phyloP scores from a whole-genome alignment of 345 rosid genomes.

The Viola odorata region DNA sequence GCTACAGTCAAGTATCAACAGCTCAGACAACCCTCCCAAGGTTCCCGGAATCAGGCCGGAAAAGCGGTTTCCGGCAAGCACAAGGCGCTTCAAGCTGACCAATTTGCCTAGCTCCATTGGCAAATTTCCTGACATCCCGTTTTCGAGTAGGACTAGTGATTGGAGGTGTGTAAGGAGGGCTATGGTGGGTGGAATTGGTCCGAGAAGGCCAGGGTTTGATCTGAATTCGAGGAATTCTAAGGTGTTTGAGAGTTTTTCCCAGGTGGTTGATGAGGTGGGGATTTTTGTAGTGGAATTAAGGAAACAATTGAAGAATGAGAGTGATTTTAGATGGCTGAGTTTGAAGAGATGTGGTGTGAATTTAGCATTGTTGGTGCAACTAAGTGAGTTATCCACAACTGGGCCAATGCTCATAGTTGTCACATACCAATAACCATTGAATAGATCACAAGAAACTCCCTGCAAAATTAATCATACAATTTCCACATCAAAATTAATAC shows the following conservation, averaged over 20 bases:
- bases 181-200: conserved; percentile 22
- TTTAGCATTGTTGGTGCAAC: conserved; percentile 17
- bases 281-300: conserved; percentile 18
- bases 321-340: conserved; percentile 25
- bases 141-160: conserved; percentile 29
- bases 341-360: conserved; percentile 25
- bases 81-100: conserved; percentile 22
- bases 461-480: conserved; percentile 3
- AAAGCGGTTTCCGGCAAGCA: conserved; percentile 27
- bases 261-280: conserved; percentile 19
- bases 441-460: conserved; percentile 38
- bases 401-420: conserved; percentile 30
- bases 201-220: conserved; percentile 30
- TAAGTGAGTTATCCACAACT: conserved; percentile 30
- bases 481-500: too few species aligned
- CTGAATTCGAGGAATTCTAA: conserved; percentile 31
- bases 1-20: conserved; percentile 34
- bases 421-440: conserved; percentile 29
- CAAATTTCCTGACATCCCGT: conserved; percentile 26
- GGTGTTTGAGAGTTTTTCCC: conserved; percentile 23
- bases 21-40: conserved; percentile 23
- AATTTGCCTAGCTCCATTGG: conserved; percentile 24
- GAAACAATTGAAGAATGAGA: conserved; percentile 37
- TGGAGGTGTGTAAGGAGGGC: conserved; percentile 22
- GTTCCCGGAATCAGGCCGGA: conserved; percentile 24